Evolutionary conservation across 2,329 filamentous ascomycete species (phyloP).

Genomic region (Ceratocystis eucalypticola): DNA sequence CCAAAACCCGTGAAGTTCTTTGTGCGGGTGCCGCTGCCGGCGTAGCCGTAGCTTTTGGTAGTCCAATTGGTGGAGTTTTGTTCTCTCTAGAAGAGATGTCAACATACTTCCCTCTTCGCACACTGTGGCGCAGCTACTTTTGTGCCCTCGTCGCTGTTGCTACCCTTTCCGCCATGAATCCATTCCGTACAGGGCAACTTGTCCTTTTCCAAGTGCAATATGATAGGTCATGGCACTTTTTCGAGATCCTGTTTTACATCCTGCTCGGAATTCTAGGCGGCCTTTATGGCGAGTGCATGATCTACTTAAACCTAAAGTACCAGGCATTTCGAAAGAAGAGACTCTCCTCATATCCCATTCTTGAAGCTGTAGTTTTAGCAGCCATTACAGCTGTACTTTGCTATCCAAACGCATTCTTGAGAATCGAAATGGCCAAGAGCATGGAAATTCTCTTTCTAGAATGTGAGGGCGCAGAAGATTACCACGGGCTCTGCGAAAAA

Average conservation of each 20-base stretch:
- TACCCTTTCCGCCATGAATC: slow-evolving; percentile 89
- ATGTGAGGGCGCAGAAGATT: slow-evolving; percentile 78
- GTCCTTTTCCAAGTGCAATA: slow-evolving; percentile 99
- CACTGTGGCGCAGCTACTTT: slow-evolving; percentile 95
- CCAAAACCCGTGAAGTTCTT: slow-evolving; percentile 87
- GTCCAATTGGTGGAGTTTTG: slow-evolving; percentile 88
- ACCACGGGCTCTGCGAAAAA: slow-evolving; percentile 74
- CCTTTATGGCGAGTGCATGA: slow-evolving; percentile 89
- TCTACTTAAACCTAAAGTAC: slow-evolving; percentile 88
- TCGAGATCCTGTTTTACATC: slow-evolving; percentile 86
- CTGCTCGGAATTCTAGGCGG: slow-evolving; percentile 86
- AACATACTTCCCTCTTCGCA: slow-evolving; percentile 90
- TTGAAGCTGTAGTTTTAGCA: slow-evolving; percentile 76
- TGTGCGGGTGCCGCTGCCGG: slow-evolving; percentile 90
- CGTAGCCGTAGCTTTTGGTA: slow-evolving; percentile 92
- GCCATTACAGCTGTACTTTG: slow-evolving; percentile 79
- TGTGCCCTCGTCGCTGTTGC: slow-evolving; percentile 91
- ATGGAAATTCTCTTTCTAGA: slow-evolving; percentile 97
- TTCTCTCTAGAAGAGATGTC: slow-evolving; percentile 98
- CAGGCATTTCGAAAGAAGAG: slow-evolving; percentile 93
- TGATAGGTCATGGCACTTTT: slow-evolving; percentile 94
- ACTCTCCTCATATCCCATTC: slow-evolving; percentile 65
- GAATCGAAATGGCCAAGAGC: slow-evolving; percentile 98
- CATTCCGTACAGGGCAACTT: slow-evolving; percentile 88
- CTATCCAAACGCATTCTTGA: slow-evolving; percentile 87